phyloP scores from a whole-genome alignment of 106 monocot species.

The Cymbidium sinense region DNA sequence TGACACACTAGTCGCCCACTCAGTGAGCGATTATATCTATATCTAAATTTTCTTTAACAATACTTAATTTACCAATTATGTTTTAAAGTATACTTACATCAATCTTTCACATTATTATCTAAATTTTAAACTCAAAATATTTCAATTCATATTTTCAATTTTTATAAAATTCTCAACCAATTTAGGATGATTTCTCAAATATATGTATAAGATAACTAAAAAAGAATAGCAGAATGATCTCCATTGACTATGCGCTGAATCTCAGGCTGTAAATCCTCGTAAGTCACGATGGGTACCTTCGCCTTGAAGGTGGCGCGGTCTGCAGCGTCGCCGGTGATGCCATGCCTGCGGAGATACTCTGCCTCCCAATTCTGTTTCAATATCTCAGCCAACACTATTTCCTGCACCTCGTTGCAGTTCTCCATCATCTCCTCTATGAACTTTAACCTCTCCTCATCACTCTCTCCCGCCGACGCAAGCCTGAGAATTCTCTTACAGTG shows the following conservation, averaged over 20 bases:
- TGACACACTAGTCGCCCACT: too few relatives aligned
- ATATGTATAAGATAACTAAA: too few relatives aligned
- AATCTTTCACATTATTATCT: too few relatives aligned
- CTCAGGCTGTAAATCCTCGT: constrained; percentile 51
- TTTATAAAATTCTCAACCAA: too few relatives aligned
- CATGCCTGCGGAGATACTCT: constrained; percentile 39
- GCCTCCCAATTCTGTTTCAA: constrained; percentile 35
- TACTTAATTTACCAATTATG: too few relatives aligned
- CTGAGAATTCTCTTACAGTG: background rate
- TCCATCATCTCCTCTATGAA: constrained; percentile 65
- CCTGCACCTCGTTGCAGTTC: constrained; percentile 35
- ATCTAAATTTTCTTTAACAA: too few relatives aligned
- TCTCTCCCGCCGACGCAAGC: constrained; percentile 23
- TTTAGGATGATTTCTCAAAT: too few relatives aligned
- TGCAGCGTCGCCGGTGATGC: constrained; percentile 17
- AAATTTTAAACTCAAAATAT: too few relatives aligned
- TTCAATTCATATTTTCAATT: too few relatives aligned
- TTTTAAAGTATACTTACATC: too few relatives aligned
- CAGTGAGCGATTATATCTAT: too few relatives aligned
- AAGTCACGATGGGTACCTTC: constrained; percentile 41
- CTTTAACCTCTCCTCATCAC: constrained; percentile 38
- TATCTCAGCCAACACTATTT: constrained; percentile 40
- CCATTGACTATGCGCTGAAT: constrained; percentile 61
- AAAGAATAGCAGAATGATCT: constrained; percentile 61
- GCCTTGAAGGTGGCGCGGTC: constrained; percentile 40